Percentiles rank a stretch among this genome's conserved stretches.
Evolutionary conservation across 2,329 filamentous ascomycete species (phyloP).

Genomic region (Cladosporium phlei): DNA sequence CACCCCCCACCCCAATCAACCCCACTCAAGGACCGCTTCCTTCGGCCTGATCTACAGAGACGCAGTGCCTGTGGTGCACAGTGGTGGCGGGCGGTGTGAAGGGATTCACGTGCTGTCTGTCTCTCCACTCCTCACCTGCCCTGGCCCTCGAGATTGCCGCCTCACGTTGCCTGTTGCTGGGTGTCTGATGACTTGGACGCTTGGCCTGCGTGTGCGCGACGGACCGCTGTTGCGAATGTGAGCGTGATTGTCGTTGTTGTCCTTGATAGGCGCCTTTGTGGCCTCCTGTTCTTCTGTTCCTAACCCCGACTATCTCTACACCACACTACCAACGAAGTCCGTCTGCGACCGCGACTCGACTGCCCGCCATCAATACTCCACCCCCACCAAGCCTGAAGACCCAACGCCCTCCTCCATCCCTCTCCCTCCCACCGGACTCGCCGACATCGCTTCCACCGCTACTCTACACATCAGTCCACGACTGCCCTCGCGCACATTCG

Average conservation of each 20-base stretch:
- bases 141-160: neutral
- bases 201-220: neutral
- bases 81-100: neutral
- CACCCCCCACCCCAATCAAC: neutral
- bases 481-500: constrained; percentile 1
- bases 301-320: too few relatives aligned
- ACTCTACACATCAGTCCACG: constrained; percentile 2
- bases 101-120: neutral
- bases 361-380: neutral
- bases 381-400: neutral
- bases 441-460: neutral
- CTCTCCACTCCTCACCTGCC: neutral
- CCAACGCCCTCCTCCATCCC: too few relatives aligned
- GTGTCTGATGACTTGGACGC: constrained; percentile 3
- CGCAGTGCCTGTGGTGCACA: neutral
- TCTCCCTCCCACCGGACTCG: neutral
- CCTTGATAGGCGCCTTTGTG: neutral
- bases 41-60: neutral
- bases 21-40: constrained; percentile 7
- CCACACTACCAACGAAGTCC: neutral
- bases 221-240: neutral
- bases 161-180: neutral
- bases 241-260: neutral
- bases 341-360: neutral
- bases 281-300: neutral